Evolutionary conservation across 495 filamentous ascomycete genomes (phyloP).

Genomic region (Cercophora sp.): DNA sequence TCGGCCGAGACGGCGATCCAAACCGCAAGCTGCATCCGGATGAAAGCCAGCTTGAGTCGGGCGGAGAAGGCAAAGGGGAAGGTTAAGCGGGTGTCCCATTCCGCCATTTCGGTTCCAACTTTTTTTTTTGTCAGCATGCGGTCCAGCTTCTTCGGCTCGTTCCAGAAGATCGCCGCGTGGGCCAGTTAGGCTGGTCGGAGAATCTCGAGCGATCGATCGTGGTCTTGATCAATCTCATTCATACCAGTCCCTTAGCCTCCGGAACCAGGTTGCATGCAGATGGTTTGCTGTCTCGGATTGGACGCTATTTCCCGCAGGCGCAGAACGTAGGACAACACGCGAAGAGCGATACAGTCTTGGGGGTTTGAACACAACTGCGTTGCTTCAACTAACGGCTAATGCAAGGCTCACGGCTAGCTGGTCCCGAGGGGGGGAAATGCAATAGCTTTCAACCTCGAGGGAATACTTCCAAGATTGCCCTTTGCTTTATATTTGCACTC

Average conservation of each 20-base stretch:
- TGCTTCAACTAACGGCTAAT: constrained; percentile 6
- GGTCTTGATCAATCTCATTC: too few species aligned
- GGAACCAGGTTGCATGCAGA: constrained; percentile 9
- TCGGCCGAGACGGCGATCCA: background rate
- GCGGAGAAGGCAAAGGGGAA: background rate
- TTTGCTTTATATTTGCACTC: background rate
- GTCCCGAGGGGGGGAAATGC: constrained; percentile 3
- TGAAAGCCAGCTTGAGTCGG: background rate
- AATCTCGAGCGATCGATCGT: background rate
- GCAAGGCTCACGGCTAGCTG: background rate
- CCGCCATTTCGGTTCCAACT: constrained; percentile 3
- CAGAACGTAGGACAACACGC: background rate
- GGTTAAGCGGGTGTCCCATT: constrained; percentile 1
- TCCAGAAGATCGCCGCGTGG: constrained; percentile 23
- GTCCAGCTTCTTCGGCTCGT: background rate
- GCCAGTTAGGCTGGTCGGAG: constrained; percentile 20
- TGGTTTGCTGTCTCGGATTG: constrained; percentile 2
- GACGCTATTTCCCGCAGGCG: background rate
- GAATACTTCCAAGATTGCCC: constrained; percentile 4
- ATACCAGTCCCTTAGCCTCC: background rate
- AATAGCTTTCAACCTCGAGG: background rate
- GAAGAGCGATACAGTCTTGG: too few species aligned
- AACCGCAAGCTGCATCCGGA: background rate
- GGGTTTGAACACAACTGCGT: too few species aligned
- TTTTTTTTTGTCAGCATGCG: background rate